phyloP scores from a whole-genome alignment of 257 asterid genomes.

The Voacanga thouarsii region DNA sequence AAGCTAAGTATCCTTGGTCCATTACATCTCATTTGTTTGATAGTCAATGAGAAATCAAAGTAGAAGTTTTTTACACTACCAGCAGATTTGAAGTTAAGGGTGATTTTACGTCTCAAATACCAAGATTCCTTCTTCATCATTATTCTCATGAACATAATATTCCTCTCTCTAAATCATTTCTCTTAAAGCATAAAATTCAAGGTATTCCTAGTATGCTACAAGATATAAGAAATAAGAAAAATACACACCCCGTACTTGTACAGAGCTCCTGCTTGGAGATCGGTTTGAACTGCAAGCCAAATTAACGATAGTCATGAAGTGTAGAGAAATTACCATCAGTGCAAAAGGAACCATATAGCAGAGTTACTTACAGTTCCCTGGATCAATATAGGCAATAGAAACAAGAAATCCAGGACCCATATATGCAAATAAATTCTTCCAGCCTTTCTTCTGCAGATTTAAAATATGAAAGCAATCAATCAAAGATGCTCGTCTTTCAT shows the following conservation, averaged over 20 bases:
- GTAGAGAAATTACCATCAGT: not conserved
- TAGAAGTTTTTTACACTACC: not conserved
- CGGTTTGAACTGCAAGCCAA: conserved; percentile 72
- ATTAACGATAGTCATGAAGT: conserved; percentile 3
- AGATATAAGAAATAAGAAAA: conserved; percentile 6
- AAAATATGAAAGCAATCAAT: not conserved
- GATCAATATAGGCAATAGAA: conserved; percentile 96
- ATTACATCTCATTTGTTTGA: not conserved
- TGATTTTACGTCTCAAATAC: not conserved
- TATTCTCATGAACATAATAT: not conserved
- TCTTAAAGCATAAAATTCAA: not conserved
- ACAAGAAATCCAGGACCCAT: conserved; percentile 98
- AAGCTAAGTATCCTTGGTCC: not conserved
- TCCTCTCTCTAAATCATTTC: not conserved
- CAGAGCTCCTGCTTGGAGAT: conserved; percentile 88
- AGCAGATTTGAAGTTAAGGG: not conserved
- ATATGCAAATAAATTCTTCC: conserved; percentile 87
- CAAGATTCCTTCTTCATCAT: not conserved
- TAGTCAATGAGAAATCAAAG: not conserved
- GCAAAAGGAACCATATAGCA: not conserved
- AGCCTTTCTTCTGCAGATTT: conserved; percentile 62
- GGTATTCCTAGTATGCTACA: not conserved
- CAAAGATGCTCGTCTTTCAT: not conserved
- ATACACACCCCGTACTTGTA: conserved; percentile 85
- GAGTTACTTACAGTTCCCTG: conserved; percentile 79